Percentiles rank a stretch among this genome's conserved stretches.
These are phyloP conservation scores for Reticulascus tulasneorum DNA, from an alignment of 2,329 filamentous ascomycete genomes.

Conservation along the genomic window DNA sequence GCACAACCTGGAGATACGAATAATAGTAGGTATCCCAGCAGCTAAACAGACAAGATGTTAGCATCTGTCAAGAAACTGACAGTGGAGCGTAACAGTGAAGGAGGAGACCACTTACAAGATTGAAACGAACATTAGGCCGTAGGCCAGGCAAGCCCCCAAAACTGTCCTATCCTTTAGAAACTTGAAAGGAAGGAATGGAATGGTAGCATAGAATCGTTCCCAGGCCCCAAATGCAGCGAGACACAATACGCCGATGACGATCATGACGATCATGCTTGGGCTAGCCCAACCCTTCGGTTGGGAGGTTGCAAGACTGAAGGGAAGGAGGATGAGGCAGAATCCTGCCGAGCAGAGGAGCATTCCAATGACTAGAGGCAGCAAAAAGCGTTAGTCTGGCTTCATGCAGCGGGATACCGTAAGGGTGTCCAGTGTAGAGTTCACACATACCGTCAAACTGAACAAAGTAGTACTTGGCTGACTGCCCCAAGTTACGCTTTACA, in stretches of 20 bases:
- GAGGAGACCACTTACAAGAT: constrained; percentile 29
- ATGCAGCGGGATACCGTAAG: too few species aligned
- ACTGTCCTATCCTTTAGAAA: constrained; percentile 48
- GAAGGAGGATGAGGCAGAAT: constrained; percentile 49
- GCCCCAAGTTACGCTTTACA: constrained; percentile 38
- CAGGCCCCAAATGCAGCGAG: constrained; percentile 48
- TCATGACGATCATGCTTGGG: constrained; percentile 41
- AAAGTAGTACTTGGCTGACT: constrained; percentile 49
- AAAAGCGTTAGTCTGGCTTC: constrained; percentile 3
- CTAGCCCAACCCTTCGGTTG: constrained; percentile 36
- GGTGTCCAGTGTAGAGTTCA: constrained; percentile 16
- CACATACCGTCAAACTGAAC: constrained; percentile 53
- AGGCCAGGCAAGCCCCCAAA: constrained; percentile 38
- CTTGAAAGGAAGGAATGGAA: constrained; percentile 53
- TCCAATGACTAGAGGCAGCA: constrained; percentile 33
- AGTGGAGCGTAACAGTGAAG: background rate
- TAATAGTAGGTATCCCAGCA: constrained; percentile 46
- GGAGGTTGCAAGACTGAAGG: constrained; percentile 35
- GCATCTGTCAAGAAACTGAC: background rate
- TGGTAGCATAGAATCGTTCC: constrained; percentile 53
- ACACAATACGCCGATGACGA: constrained; percentile 46
- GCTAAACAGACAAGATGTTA: constrained; percentile 12
- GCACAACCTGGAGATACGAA: constrained; percentile 46
- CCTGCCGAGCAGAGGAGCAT: constrained; percentile 48
- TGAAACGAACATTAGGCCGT: constrained; percentile 35